Percentiles rank a stretch among this genome's conserved stretches.
Evolutionary conservation across 352 stramenopile genomes (phyloP).

Genomic region (Phytophthora cryptogea): DNA sequence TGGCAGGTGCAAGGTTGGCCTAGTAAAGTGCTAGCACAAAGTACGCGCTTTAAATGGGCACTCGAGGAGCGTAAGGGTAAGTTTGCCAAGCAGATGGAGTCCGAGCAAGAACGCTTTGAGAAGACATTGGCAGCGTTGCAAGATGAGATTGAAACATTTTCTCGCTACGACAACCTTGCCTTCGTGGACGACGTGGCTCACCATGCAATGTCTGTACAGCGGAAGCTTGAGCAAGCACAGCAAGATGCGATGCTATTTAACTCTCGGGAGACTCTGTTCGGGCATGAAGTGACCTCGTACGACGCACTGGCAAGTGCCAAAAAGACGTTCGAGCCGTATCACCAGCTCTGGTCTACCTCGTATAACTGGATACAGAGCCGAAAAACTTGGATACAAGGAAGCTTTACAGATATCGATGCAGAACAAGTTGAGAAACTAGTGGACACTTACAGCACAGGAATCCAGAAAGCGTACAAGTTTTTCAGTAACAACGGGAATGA

Average conservation of each 20-base stretch:
- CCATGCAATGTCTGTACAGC: slow-evolving; percentile 85
- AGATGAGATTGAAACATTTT: slow-evolving; percentile 90
- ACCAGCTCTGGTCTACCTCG: slow-evolving; percentile 90
- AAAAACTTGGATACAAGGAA: slow-evolving; percentile 92
- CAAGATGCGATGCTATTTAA: slow-evolving; percentile 94
- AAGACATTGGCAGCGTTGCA: slow-evolving; percentile 82
- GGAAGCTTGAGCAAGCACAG: slow-evolving; percentile 88
- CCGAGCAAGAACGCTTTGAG: slow-evolving; percentile 93
- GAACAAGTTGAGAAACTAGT: slow-evolving; percentile 93
- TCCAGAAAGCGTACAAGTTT: slow-evolving; percentile 93
- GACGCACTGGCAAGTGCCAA: slow-evolving; percentile 80
- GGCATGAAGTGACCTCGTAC: slow-evolving; percentile 90
- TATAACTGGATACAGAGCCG: slow-evolving; percentile 92
- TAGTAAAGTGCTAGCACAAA: slow-evolving; percentile 87
- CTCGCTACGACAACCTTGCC: slow-evolving; percentile 86
- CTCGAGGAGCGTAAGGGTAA: slow-evolving; percentile 85
- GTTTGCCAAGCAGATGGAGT: slow-evolving; percentile 94
- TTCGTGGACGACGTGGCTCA: slow-evolving; percentile 89
- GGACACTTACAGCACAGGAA: slow-evolving; percentile 79
- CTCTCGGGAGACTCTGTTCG: slow-evolving; percentile 91
- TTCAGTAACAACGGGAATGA: slow-evolving; percentile 91
- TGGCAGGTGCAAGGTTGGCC: slow-evolving; percentile 93
- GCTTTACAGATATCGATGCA: slow-evolving; percentile 91
- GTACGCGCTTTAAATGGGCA: slow-evolving; percentile 69
- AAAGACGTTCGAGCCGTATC: slow-evolving; percentile 96